These are phyloP conservation scores for Endothia cerciana DNA, from an alignment of 2,329 filamentous ascomycete genomes.

Conservation along the genomic window DNA sequence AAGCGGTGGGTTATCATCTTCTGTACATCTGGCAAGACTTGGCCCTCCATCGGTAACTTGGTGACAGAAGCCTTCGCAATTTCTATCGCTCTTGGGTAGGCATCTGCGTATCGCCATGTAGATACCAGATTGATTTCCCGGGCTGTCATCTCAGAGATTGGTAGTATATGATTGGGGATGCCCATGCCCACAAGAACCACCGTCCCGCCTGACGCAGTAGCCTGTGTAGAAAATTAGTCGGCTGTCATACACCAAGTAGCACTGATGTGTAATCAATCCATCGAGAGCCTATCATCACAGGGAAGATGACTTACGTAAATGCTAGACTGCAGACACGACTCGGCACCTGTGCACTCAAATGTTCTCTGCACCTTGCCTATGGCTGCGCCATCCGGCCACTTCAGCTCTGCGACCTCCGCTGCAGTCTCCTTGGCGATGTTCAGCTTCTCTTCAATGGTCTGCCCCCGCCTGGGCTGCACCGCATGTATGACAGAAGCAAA, in stretches of 20 bases:
- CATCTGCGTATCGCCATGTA: slow-evolving; percentile 8
- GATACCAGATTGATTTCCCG: slow-evolving; percentile 7
- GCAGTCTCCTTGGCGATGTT: slow-evolving; percentile 9
- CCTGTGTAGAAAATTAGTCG: neutral
- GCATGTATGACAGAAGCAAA: slow-evolving; percentile 32
- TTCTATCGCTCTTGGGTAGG: slow-evolving; percentile 9
- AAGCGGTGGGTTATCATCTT: slow-evolving; percentile 5
- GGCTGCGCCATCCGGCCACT: slow-evolving; percentile 4
- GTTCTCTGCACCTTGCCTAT: slow-evolving; percentile 14
- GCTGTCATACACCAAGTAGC: no score
- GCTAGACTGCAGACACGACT: slow-evolving; percentile 19
- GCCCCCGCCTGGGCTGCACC: slow-evolving; percentile 8
- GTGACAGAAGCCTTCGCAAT: slow-evolving; percentile 9
- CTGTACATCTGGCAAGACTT: no score
- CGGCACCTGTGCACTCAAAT: slow-evolving; percentile 19
- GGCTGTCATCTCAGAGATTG: slow-evolving; percentile 4
- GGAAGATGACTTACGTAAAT: slow-evolving; percentile 17
- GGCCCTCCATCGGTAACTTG: no score
- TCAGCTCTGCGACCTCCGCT: neutral
- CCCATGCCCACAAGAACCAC: slow-evolving; percentile 8
- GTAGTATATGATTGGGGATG: slow-evolving; percentile 5
- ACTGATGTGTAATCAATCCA: no score
- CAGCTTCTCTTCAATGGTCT: slow-evolving; percentile 19
- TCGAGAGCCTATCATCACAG: no score
- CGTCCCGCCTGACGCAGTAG: slow-evolving; percentile 1